Conservation (phyloP, 2,329 filamentous ascomycete genomes). For the Scolecobasidium constrictum region DNA sequence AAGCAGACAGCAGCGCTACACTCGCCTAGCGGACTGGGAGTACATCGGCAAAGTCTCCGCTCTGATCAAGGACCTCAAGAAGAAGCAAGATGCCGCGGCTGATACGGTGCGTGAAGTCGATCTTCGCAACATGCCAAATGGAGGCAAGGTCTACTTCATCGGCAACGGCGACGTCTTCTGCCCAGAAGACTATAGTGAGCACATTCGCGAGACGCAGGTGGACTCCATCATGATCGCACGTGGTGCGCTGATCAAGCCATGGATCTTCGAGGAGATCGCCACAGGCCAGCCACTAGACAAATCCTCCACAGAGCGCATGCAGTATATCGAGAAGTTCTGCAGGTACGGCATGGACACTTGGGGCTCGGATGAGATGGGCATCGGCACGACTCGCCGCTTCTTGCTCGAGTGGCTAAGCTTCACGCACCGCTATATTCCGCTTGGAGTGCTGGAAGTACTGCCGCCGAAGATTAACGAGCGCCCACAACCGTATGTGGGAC, state of each 20-base stretch:
- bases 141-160: slow-evolving; percentile 73
- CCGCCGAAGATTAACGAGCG: slow-evolving; percentile 84
- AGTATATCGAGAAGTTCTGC: slow-evolving; percentile 79
- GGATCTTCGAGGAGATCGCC: slow-evolving; percentile 95
- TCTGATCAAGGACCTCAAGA: slow-evolving; percentile 70
- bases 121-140: slow-evolving; percentile 55
- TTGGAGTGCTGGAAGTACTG: slow-evolving; percentile 78
- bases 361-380: slow-evolving; percentile 89
- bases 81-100: slow-evolving; percentile 50
- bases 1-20: slow-evolving; percentile 90
- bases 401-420: slow-evolving; percentile 95
- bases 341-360: slow-evolving; percentile 87
- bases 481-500: slow-evolving; percentile 70
- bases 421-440: slow-evolving; percentile 78
- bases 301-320: slow-evolving; percentile 73
- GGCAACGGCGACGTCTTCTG: slow-evolving; percentile 97
- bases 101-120: slow-evolving; percentile 77
- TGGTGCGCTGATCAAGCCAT: slow-evolving; percentile 92
- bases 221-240: slow-evolving; percentile 97
- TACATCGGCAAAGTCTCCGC: slow-evolving; percentile 88
- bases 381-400: slow-evolving; percentile 85
- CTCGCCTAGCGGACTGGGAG: slow-evolving; percentile 80
- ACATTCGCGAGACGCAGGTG: slow-evolving; percentile 66
- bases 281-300: slow-evolving; percentile 93
- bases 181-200: slow-evolving; percentile 73